Evolutionary conservation across 129 eudicot species (phyloP).

Genomic region (Helichrysum umbraculigerum): DNA sequence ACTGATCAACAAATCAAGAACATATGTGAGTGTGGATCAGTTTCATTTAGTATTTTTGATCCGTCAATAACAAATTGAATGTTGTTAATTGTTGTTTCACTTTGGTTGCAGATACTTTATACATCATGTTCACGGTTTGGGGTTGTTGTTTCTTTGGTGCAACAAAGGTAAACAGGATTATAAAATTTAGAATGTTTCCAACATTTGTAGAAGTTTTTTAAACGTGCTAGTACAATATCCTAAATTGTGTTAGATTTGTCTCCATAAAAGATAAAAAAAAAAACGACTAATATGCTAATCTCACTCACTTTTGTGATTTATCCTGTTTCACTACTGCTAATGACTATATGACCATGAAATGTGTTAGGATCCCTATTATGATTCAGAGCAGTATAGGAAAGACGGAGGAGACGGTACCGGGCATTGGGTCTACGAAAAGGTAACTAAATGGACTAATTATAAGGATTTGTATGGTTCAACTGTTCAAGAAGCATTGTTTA

Average conservation of each 20-base stretch:
- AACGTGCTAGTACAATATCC: neutral
- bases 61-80: neutral
- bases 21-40: constrained; percentile 60
- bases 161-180: constrained; percentile 49
- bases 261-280: neutral
- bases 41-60: neutral
- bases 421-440: constrained; percentile 95
- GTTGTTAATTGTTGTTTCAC: neutral
- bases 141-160: constrained; percentile 94
- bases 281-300: neutral
- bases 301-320: neutral
- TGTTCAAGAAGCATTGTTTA: too few relatives aligned
- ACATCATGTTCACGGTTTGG: constrained; percentile 91
- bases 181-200: neutral
- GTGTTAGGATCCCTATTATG: constrained; percentile 82
- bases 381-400: constrained; percentile 78
- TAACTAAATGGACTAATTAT: constrained; percentile 9
- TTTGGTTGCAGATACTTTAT: constrained; percentile 57
- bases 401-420: constrained; percentile 98
- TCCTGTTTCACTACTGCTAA: neutral
- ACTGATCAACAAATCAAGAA: constrained; percentile 76
- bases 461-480: too few relatives aligned
- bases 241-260: too few relatives aligned
- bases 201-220: neutral
- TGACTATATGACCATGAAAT: constrained; percentile 13